phyloP scores from a whole-genome alignment of 2,329 filamentous ascomycete species.

The Biscogniauxia sp. region DNA sequence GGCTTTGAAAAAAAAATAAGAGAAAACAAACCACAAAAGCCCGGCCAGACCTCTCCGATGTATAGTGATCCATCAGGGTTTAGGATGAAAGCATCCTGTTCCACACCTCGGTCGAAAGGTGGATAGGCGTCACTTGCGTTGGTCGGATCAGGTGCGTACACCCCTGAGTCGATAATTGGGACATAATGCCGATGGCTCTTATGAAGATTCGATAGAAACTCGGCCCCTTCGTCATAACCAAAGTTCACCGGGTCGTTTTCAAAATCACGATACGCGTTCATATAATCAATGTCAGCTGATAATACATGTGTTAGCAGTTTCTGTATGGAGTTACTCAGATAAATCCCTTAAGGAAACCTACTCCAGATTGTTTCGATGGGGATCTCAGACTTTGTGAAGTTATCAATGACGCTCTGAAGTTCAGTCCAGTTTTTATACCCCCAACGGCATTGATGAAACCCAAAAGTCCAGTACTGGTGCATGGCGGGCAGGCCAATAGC shows the following conservation, averaged over 20 bases:
- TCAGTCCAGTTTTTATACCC: slow-evolving; percentile 74
- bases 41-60: slow-evolving; percentile 71
- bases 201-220: slow-evolving; percentile 62
- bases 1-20: not conserved
- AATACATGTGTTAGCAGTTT: slow-evolving; percentile 43
- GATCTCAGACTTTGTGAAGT: slow-evolving; percentile 62
- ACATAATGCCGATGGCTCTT: slow-evolving; percentile 65
- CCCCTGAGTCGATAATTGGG: slow-evolving; percentile 70
- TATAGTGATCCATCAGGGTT: slow-evolving; percentile 57
- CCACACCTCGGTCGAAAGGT: slow-evolving; percentile 60
- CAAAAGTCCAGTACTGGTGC: slow-evolving; percentile 80
- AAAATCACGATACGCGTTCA: slow-evolving; percentile 61
- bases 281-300: slow-evolving; percentile 68
- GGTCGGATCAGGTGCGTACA: slow-evolving; percentile 69
- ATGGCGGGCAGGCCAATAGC: slow-evolving; percentile 70
- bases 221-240: slow-evolving; percentile 53
- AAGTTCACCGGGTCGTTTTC: slow-evolving; percentile 60
- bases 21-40: slow-evolving; percentile 46
- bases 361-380: slow-evolving; percentile 72
- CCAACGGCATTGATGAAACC: slow-evolving; percentile 82
- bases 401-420: slow-evolving; percentile 63
- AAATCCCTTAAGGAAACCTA: slow-evolving; percentile 21
- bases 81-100: slow-evolving; percentile 52
- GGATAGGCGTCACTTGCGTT: slow-evolving; percentile 64
- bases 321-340: slow-evolving; percentile 27